Evolutionary conservation across 768 basidiomycete genomes (phyloP).

Genomic region (Guyanaporus albipodus): DNA sequence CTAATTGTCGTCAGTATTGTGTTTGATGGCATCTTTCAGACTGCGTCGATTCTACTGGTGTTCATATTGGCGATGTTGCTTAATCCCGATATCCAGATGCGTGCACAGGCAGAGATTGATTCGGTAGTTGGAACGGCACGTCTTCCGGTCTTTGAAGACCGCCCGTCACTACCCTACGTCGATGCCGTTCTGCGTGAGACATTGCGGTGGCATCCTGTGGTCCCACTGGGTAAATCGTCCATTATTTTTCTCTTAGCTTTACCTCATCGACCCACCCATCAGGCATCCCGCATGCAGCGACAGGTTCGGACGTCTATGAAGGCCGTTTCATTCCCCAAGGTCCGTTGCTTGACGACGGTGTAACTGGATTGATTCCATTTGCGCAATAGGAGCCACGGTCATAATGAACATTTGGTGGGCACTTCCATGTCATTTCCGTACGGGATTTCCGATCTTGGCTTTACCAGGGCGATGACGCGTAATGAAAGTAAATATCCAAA

Average conservation of each 20-base stretch:
- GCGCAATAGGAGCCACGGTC: constrained; percentile 23
- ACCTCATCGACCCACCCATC: background rate
- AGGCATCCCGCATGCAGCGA: constrained; percentile 34
- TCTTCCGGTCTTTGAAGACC: constrained; percentile 30
- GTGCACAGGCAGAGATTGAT: constrained; percentile 38
- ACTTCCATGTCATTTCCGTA: background rate
- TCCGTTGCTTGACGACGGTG: constrained; percentile 3
- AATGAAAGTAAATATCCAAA: constrained; percentile 34
- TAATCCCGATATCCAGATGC: constrained; percentile 35
- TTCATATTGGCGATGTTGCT: constrained; percentile 36
- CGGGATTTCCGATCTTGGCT: background rate
- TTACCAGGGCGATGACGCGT: constrained; percentile 29
- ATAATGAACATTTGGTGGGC: constrained; percentile 28
- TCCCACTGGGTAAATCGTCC: constrained; percentile 29
- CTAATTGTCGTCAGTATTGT: too few species aligned
- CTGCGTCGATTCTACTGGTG: constrained; percentile 27
- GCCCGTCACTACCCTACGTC: constrained; percentile 24
- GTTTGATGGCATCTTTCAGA: constrained; percentile 20
- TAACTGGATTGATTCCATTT: background rate
- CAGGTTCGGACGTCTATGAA: constrained; percentile 39
- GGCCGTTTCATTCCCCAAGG: constrained; percentile 58
- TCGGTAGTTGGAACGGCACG: constrained; percentile 28
- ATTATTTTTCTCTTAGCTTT: background rate
- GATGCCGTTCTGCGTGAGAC: constrained; percentile 33
- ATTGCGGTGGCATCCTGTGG: constrained; percentile 34